Base-by-base conservation (phyloP, 2,329 filamentous ascomycete species). In the Trichoderma asperellum region DNA sequence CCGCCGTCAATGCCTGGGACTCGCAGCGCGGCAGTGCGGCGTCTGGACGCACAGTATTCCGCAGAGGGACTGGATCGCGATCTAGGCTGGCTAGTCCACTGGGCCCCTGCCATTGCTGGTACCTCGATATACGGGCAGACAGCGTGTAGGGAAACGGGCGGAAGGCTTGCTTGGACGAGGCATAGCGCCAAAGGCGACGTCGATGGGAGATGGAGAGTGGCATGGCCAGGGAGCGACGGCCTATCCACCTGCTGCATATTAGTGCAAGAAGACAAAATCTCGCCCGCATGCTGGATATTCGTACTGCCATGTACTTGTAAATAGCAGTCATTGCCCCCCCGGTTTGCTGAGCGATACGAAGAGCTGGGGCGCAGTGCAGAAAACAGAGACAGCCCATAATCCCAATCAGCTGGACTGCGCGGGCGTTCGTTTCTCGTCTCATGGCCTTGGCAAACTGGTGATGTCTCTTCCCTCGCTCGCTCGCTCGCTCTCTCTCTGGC, bases 21-120 rank as follows among this genome's bases (percentile, higher is more conserved):
- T 40, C 21, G 60, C 12, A 56, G 61, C 57, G 35, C 60, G 60
- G 47, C 47, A 40, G 47, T 55, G 18, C 47, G 4, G 52, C 16
- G 56, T 37, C 21, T 47, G n/a, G 24, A 57, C 37, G 63, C 63
- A 49, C 53, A 66, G 63, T 58, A 47, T 49, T 49, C 53, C 63
- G 21, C 53, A 66, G 52, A n/a, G 34, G 37, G 63, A 58, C 53
- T 57, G 53, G 63, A 66, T 66, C 53, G 63, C 53, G 63, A 66
- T 66, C 53, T 58, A 32, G 35, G 37, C 24, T 47, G 37, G 60
- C 32, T 53, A 57, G 53, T 43, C 18, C 16, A 4, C 27, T 47
- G 47, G 32, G 37, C 37, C 40, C 63, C 63, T 66, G 16, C 37
- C 40, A 43, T n/a, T 18, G 57, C 12, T n/a, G 53, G 12, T 56